Conservation (phyloP, 352 stramenopile genomes). For the Globisporangium uncinulatum region DNA sequence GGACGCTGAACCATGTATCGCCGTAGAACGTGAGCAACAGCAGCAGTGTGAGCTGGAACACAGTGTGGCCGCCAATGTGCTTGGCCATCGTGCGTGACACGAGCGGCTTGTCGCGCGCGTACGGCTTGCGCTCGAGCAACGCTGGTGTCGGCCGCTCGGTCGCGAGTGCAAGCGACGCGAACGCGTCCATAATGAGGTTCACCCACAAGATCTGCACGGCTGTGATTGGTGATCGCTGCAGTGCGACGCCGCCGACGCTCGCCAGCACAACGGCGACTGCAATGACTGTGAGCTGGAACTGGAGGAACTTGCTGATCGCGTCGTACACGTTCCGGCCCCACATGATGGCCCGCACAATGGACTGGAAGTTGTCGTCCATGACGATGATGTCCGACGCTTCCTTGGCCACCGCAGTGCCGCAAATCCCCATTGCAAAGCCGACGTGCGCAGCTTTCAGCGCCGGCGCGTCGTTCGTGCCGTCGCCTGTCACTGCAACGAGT, state of each 20-base stretch:
- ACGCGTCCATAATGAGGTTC: constrained; percentile 99
- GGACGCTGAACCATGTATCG: constrained; percentile 41
- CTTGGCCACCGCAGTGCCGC: constrained; percentile 93
- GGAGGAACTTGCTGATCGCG: constrained; percentile 97
- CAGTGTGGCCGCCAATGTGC: constrained; percentile 92
- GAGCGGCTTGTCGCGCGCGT: constrained; percentile 89
- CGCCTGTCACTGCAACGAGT: constrained; percentile 94
- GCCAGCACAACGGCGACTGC: constrained; percentile 92
- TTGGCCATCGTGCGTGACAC: constrained; percentile 94
- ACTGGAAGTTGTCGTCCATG: constrained; percentile 97
- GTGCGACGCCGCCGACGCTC: constrained; percentile 82
- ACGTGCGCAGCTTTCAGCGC: constrained; percentile 97
- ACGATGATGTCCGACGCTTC: constrained; percentile 96
- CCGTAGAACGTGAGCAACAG: constrained; percentile 82
- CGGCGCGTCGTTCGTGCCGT: constrained; percentile 96
- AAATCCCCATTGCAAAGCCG: constrained; percentile 96
- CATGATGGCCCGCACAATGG: constrained; percentile 94
- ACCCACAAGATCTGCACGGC: constrained; percentile 98
- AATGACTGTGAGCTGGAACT: constrained; percentile 98
- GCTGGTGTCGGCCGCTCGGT: constrained; percentile 89
- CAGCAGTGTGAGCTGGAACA: constrained; percentile 90
- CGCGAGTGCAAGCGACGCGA: constrained; percentile 93
- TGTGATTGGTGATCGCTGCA: constrained; percentile 87
- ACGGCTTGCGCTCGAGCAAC: constrained; percentile 91
- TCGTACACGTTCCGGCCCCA: constrained; percentile 96